Percentiles rank a stretch among this genome's conserved stretches.
These are phyloP conservation scores for Parachaetomium inaequale DNA, from an alignment of 495 filamentous ascomycete species.

Conservation along the genomic window DNA sequence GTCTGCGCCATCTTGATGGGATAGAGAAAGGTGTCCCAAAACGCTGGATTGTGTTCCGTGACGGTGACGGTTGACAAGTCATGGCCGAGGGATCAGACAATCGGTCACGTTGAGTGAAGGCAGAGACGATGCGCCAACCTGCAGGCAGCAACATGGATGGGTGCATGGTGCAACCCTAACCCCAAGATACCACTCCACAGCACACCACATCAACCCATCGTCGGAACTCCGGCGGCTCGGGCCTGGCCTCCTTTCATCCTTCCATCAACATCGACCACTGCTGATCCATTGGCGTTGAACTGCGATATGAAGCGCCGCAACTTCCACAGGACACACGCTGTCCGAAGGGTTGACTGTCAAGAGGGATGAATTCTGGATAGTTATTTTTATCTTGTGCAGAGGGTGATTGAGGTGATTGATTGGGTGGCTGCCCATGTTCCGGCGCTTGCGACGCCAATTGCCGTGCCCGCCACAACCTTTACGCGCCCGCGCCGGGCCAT, in stretches of 20 bases:
- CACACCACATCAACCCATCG: no score
- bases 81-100: no score
- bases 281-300: no score
- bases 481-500: background rate
- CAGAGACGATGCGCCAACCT: background rate
- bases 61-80: no score
- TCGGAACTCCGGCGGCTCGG: no score
- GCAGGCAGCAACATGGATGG: background rate
- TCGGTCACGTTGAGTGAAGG: background rate
- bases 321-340: no score
- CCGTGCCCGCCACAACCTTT: background rate
- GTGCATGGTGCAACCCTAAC: background rate
- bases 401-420: no score
- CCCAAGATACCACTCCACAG: background rate
- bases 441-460: constrained; percentile 9
- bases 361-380: background rate
- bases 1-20: background rate
- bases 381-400: background rate
- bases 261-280: no score
- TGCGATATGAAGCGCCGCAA: no score
- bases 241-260: no score
- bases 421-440: background rate
- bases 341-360: no score
- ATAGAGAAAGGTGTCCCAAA: background rate
- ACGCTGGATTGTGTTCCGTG: background rate